These are phyloP conservation scores for Leccinum incarnatum DNA, from an alignment of 768 basidiomycete species.

Conservation along the genomic window DNA sequence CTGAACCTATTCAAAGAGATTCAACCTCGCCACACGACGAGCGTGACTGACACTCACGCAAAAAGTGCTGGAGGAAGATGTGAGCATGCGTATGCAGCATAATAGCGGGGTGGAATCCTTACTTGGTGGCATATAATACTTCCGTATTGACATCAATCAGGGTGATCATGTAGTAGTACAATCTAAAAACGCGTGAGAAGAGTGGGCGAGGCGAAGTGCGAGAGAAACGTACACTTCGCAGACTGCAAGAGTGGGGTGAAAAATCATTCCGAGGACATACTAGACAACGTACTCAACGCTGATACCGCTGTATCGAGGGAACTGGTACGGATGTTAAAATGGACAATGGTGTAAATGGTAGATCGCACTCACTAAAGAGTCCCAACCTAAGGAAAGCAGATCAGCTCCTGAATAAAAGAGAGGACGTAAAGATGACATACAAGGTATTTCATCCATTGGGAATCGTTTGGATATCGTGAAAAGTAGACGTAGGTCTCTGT, in stretches of 20 bases:
- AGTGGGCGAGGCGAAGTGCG: not conserved
- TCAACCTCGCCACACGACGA: not conserved
- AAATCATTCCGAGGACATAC: not conserved
- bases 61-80: conserved; percentile 20
- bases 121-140: conserved; percentile 27
- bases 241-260: conserved; percentile 17
- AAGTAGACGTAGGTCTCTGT: conserved; percentile 32
- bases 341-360: not conserved
- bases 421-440: conserved; percentile 9
- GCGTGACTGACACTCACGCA: conserved; percentile 25
- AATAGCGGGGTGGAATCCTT: not conserved
- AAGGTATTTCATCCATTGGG: conserved; percentile 16
- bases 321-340: conserved; percentile 7
- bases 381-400: conserved; percentile 17
- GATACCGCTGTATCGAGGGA: conserved; percentile 25
- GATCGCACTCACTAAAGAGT: conserved; percentile 16
- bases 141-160: conserved; percentile 25
- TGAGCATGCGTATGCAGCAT: not conserved
- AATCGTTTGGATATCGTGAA: conserved; percentile 25
- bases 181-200: conserved; percentile 17
- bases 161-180: conserved; percentile 30
- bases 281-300: conserved; percentile 22
- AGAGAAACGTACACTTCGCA: conserved; percentile 23
- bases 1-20: conserved; percentile 21
- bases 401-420: not conserved